Conservation (phyloP, 108 stramenopile species). For the Schizochytrium sp. region DNA sequence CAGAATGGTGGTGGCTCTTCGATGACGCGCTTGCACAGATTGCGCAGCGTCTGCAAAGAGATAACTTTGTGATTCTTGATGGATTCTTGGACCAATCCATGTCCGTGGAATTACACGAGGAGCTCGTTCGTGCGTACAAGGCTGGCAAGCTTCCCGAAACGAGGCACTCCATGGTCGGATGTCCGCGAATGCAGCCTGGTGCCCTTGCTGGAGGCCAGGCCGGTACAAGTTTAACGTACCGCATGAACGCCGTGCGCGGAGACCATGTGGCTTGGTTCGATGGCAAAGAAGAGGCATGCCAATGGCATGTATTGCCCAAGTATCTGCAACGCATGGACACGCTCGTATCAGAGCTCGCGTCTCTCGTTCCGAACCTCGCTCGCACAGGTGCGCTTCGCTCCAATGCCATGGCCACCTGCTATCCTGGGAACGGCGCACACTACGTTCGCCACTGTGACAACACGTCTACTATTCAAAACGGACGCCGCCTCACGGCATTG, state of each 20-base stretch:
- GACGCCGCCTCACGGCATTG: neutral
- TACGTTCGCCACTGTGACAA: conserved; percentile 6
- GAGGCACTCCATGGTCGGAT: neutral
- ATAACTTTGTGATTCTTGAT: neutral
- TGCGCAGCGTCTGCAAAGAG: neutral
- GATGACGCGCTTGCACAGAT: neutral
- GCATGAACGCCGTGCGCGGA: neutral
- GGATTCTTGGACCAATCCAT: neutral
- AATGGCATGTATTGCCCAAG: neutral
- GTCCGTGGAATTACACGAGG: neutral
- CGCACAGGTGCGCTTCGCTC: neutral
- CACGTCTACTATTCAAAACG: neutral
- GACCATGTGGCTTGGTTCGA: neutral
- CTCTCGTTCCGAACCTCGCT: neutral
- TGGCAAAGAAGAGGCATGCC: neutral
- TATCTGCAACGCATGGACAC: neutral
- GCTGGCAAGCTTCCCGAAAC: neutral
- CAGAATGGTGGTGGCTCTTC: conserved; percentile 13
- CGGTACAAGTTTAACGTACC: neutral
- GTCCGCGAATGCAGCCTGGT: neutral
- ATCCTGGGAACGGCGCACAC: neutral
- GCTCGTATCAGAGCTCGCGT: neutral
- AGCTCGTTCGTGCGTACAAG: neutral
- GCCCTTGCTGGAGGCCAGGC: conserved; percentile 8
- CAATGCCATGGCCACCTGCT: conserved; percentile 10